Percentiles rank a stretch among this genome's conserved stretches.
Evolutionary conservation across 2,329 filamentous ascomycete species (phyloP).

Genomic region (Grosmannia huntii): DNA sequence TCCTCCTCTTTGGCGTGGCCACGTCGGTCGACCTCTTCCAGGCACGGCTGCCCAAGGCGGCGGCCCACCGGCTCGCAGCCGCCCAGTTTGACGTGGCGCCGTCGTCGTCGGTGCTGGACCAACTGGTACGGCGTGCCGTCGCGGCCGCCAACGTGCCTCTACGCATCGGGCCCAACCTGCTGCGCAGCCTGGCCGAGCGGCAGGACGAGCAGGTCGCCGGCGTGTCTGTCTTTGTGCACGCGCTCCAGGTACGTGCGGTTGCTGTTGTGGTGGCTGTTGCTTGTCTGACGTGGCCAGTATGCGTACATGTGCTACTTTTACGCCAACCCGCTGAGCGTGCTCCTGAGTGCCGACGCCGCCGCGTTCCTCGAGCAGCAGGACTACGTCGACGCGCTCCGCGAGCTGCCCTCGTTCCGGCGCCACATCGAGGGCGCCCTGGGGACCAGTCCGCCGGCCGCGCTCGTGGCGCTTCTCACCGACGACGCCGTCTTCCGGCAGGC

Average conservation of each 20-base stretch:
- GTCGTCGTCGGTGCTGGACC: constrained; percentile 57
- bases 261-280: no score
- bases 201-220: constrained; percentile 69
- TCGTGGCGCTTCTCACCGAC: constrained; percentile 22
- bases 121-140: constrained; percentile 54
- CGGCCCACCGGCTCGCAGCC: constrained; percentile 54
- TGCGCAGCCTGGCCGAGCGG: constrained; percentile 52
- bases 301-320: constrained; percentile 81
- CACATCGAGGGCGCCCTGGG: constrained; percentile 36
- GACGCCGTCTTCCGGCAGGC: neutral
- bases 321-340: constrained; percentile 58
- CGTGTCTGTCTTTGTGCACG: constrained; percentile 57
- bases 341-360: constrained; percentile 30
- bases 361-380: constrained; percentile 29
- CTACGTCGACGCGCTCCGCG: constrained; percentile 55
- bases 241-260: constrained; percentile 42
- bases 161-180: constrained; percentile 50
- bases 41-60: constrained; percentile 56
- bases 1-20: constrained; percentile 65
- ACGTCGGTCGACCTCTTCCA: constrained; percentile 73
- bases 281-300: constrained; percentile 41
- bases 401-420: constrained; percentile 54
- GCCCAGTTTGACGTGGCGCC: constrained; percentile 68
- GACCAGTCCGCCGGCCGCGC: constrained; percentile 24
- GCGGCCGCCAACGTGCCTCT: constrained; percentile 43